Evolutionary conservation across 73 alveolate species (phyloP).

Genomic region (Blepharisma stoltei): DNA sequence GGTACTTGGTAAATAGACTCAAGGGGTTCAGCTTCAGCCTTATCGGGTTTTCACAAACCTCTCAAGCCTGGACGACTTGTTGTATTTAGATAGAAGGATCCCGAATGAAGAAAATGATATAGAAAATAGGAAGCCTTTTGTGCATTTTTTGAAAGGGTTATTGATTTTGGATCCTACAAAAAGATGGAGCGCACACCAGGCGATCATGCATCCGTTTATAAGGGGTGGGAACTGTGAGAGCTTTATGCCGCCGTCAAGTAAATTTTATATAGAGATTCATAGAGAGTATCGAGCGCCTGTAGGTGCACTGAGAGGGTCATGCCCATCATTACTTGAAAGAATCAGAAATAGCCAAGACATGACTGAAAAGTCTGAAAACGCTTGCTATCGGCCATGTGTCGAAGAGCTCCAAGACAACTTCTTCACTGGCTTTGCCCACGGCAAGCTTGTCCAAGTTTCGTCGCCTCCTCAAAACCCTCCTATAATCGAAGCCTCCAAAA

Average conservation of each 20-base stretch:
- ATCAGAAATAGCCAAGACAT: conserved; percentile 20
- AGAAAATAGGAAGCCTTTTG: background rate
- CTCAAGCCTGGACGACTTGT: background rate
- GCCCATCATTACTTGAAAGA: conserved; percentile 9
- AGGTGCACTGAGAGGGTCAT: conserved; percentile 14
- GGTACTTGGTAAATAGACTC: conserved; percentile 15
- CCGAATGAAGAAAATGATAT: background rate
- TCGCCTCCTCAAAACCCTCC: background rate
- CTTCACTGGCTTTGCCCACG: conserved; percentile 28
- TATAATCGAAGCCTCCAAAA: too few relatives aligned
- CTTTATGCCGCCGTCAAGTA: background rate
- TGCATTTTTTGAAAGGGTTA: conserved; percentile 28
- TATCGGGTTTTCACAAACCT: background rate
- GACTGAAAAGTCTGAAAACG: background rate
- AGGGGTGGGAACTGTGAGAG: background rate
- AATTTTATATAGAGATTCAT: background rate
- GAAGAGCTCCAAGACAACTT: conserved; percentile 27
- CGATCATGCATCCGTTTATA: conserved; percentile 58
- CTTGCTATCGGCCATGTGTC: background rate
- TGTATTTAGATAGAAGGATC: background rate
- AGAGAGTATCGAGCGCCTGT: background rate
- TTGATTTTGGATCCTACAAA: conserved; percentile 41
- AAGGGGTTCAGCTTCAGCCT: background rate
- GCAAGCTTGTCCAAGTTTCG: background rate
- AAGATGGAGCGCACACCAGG: conserved; percentile 58